phyloP scores from a whole-genome alignment of 1,139 yeast genomes.

The Tardiomyces depauwii region DNA sequence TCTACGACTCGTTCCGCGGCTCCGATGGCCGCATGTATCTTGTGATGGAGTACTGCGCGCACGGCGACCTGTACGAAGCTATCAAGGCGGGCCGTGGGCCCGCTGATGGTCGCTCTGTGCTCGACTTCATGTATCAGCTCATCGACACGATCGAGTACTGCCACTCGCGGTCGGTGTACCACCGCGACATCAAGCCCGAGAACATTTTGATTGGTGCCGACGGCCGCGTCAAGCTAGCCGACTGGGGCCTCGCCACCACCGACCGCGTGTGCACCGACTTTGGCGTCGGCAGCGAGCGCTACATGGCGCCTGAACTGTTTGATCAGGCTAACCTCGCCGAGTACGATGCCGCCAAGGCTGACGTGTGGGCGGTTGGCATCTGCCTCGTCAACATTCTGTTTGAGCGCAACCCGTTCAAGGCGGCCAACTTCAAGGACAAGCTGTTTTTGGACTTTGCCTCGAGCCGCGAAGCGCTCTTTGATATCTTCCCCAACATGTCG shows the following conservation, averaged over 20 bases:
- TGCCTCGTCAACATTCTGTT: slow-evolving; percentile 76
- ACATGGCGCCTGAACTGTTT: slow-evolving; percentile 92
- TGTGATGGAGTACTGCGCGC: slow-evolving; percentile 75
- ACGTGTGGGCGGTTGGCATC: slow-evolving; percentile 89
- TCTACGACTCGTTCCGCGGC: slow-evolving; percentile 73
- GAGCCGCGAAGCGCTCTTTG: slow-evolving; percentile 82
- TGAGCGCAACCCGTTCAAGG: slow-evolving; percentile 78
- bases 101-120: slow-evolving; percentile 51
- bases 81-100: slow-evolving; percentile 78
- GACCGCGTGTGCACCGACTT: slow-evolving; percentile 55
- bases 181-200: slow-evolving; percentile 86
- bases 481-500: slow-evolving; percentile 84
- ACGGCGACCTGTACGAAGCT: slow-evolving; percentile 92
- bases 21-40: slow-evolving; percentile 41
- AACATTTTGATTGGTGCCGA: slow-evolving; percentile 61
- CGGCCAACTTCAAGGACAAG: slow-evolving; percentile 78
- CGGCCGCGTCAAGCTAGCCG: slow-evolving; percentile 79
- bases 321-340: slow-evolving; percentile 38
- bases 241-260: slow-evolving; percentile 87
- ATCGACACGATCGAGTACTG: slow-evolving; percentile 70
- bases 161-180: slow-evolving; percentile 63
- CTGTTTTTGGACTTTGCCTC: slow-evolving; percentile 79
- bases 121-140: slow-evolving; percentile 66
- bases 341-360: slow-evolving; percentile 81
- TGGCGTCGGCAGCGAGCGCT: slow-evolving; percentile 89